Conservation (phyloP, 805 yeast species). For the Saccharomyces kudriavzevii region DNA sequence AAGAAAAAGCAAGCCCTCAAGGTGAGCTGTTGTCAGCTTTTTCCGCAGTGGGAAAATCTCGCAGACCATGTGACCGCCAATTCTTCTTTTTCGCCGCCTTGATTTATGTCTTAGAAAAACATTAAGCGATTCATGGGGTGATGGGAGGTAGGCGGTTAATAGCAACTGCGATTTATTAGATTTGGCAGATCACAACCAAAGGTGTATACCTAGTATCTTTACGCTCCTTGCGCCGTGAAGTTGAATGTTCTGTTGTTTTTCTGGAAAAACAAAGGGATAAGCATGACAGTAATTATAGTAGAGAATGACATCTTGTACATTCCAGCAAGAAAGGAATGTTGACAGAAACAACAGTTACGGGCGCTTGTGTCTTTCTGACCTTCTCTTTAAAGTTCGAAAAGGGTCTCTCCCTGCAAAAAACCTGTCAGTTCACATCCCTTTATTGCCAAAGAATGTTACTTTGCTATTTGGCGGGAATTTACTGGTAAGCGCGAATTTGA, state of each 20-base stretch:
- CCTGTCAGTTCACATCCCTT: too few species aligned
- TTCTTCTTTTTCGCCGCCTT: not conserved
- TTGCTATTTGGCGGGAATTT: not conserved
- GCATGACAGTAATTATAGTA: not conserved
- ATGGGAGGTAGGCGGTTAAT: not conserved
- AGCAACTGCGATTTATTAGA: not conserved
- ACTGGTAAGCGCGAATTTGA: not conserved
- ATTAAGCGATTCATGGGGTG: not conserved
- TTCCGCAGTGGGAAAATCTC: not conserved
- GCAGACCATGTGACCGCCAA: not conserved
- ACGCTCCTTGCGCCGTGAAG: not conserved
- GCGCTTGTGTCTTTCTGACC: not conserved
- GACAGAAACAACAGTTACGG: not conserved
- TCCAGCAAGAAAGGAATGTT: not conserved
- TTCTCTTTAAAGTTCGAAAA: not conserved
- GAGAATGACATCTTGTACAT: not conserved
- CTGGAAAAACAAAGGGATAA: not conserved
- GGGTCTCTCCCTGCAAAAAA: not conserved
- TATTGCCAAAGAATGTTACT: too few species aligned
- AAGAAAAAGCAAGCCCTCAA: conserved; percentile 14
- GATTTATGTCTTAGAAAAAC: not conserved
- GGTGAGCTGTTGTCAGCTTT: not conserved
- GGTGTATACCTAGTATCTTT: too few species aligned
- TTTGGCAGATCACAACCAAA: too few species aligned
- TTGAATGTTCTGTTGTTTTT: not conserved